Conservation (phyloP, 164 flowering plant genomes). For the Kingdonia uniflora region DNA sequence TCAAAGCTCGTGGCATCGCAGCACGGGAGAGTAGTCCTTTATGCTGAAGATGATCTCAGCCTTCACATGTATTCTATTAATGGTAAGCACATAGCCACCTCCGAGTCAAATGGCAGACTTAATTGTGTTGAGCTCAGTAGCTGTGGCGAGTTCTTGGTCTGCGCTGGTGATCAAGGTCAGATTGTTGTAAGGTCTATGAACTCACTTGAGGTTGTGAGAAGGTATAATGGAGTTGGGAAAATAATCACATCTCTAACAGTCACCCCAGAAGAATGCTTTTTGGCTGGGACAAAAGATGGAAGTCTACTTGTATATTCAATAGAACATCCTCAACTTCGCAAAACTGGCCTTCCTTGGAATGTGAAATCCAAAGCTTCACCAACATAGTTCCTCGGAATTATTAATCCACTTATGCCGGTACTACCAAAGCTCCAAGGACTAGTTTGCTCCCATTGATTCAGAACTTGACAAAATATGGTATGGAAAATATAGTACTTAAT, state of each 20-base stretch:
- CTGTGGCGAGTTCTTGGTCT: conserved; percentile 86
- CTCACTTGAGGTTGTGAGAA: conserved; percentile 66
- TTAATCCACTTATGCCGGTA: too few relatives aligned
- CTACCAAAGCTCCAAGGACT: too few relatives aligned
- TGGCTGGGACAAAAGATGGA: conserved; percentile 97
- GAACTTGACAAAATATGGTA: too few relatives aligned
- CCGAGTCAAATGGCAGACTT: conserved; percentile 88
- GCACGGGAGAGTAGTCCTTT: conserved; percentile 70
- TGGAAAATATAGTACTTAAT: too few relatives aligned
- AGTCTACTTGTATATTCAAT: conserved; percentile 86
- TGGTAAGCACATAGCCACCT: conserved; percentile 75
- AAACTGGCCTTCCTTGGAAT: conserved; percentile 33
- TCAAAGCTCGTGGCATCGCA: conserved; percentile 82
- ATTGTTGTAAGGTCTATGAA: conserved; percentile 82
- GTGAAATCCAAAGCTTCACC: conserved; percentile 37
- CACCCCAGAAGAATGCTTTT: conserved; percentile 89
- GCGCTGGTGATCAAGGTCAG: conserved; percentile 98
- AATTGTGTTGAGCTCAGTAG: conserved; percentile 73
- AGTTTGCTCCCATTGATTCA: too few relatives aligned
- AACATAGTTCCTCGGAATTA: too few relatives aligned
- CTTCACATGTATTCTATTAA: conserved; percentile 78
- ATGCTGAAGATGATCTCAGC: conserved; percentile 84
- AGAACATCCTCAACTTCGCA: conserved; percentile 77
- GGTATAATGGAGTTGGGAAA: conserved; percentile 76
- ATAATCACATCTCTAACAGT: conserved; percentile 76